Evolutionary conservation across 441 rosid species (phyloP), one percentile per base, ranked within the genome.

Genomic region (Bocquillonia castaneifolia): DNA sequence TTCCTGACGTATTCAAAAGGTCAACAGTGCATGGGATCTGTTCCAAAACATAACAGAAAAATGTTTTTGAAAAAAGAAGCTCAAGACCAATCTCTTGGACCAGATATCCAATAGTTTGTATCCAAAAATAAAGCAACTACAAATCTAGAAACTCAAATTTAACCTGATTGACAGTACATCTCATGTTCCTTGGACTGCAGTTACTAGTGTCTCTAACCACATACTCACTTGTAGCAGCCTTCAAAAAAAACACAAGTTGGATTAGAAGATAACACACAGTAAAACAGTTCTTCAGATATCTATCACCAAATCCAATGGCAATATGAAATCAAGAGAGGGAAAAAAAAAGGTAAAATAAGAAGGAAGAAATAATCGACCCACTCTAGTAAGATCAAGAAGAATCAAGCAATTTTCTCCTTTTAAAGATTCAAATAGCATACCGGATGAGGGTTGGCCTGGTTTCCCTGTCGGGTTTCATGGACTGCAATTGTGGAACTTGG

Each of bases 141-240:
- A 10, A n/a, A 12, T 22, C 42, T 58, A 47, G 63, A 59, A 68
- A 15, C 44, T 61, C 10, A 32, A 50, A 54, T 53, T 10, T 67
- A 51, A 88, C 93, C 89, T 88, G 93, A 84, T 79, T 84, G 67
- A 88, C 82, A 64, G 93, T 86, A 70, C 91, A 83, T 73, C 93
- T 77, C 89, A 88, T 88, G 81, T 79, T 77, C 59, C 89, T 86
- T 55, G 89, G 87, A 79, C 87, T 85, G 65, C 89, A 85, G 69
- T 81, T 85, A 29, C 86, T 85, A 26, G 79, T 76, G 76, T 85
- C 87, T 72, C 77, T 79, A 59, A 72, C 84, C 54, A 84, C 83
- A 73, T 82, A 88, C 34, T 86, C 89, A 72, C 84, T 85, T 42
- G 87, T 78, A 18, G 83, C 82, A 72, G 87, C 80, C 87, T 85